Conservation (phyloP, 148 eudicot species). For the Mesembryanthemum crystallinum region DNA sequence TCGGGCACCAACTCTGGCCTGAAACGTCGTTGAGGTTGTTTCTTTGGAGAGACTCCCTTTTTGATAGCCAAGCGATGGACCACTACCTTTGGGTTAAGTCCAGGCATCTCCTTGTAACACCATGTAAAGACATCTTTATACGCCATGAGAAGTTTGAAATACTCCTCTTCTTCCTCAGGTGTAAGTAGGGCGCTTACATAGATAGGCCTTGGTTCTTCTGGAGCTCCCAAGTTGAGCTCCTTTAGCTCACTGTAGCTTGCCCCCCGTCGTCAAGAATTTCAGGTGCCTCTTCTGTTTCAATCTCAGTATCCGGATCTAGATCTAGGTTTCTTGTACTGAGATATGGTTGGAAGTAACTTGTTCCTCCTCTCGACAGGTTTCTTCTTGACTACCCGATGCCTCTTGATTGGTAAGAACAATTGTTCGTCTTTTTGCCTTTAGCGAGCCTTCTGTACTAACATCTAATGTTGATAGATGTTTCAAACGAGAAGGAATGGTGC, state of each 20-base stretch:
- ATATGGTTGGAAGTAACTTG: background rate
- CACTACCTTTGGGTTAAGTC: background rate
- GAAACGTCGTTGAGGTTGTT: background rate
- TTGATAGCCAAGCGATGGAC: background rate
- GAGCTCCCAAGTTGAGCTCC: background rate
- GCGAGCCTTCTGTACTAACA: background rate
- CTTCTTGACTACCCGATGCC: background rate
- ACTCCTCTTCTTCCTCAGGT: background rate
- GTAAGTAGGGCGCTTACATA: background rate
- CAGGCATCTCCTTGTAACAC: slow-evolving; percentile 6
- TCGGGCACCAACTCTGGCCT: slow-evolving; percentile 1
- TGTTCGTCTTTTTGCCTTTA: background rate
- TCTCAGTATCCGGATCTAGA: background rate
- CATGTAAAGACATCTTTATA: slow-evolving; percentile 1
- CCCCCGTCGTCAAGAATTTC: slow-evolving; percentile 2
- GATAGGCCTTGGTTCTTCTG: background rate
- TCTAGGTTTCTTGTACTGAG: background rate
- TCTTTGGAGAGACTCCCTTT: background rate
- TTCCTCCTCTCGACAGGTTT: background rate
- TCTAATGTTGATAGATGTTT: background rate
- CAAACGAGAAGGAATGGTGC: background rate
- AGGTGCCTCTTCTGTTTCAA: background rate
- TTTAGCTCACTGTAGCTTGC: slow-evolving; percentile 5
- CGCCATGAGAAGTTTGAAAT: background rate
- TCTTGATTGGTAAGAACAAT: background rate